A percentile compares a stretch with the other conserved stretches of the same genome.
Evolutionary conservation across 2,329 filamentous ascomycete species (phyloP).

Genomic region (Talaromyces pinophilus): DNA sequence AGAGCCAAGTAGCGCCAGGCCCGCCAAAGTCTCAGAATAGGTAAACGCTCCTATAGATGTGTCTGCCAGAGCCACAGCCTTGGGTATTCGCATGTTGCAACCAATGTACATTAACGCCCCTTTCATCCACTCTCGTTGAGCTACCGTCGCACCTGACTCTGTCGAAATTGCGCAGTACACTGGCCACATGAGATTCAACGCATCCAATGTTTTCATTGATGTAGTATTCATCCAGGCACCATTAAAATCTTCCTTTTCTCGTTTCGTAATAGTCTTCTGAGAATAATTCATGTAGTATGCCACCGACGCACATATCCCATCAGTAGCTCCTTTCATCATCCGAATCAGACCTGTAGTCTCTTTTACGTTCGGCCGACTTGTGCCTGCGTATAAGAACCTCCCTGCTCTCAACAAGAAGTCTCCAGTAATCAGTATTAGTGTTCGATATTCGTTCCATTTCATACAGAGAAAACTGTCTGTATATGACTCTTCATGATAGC

Average conservation of each 20-base stretch:
- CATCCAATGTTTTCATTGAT: slow-evolving; percentile 6
- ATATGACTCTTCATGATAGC: slow-evolving; percentile 7
- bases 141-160: neutral
- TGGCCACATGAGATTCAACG: slow-evolving; percentile 7
- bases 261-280: neutral
- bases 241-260: neutral
- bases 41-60: neutral
- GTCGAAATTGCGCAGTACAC: slow-evolving; percentile 10
- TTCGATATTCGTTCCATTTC: slow-evolving; percentile 14
- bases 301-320: slow-evolving; percentile 14
- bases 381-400: slow-evolving; percentile 2
- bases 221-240: neutral
- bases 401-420: slow-evolving; percentile 7
- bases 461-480: neutral
- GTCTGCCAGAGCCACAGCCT: slow-evolving; percentile 5
- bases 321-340: slow-evolving; percentile 6
- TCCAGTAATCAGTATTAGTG: neutral
- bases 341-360: neutral
- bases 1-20: neutral
- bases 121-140: slow-evolving; percentile 8
- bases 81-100: slow-evolving; percentile 14
- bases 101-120: neutral
- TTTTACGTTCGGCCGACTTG: slow-evolving; percentile 1
- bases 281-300: neutral
- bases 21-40: slow-evolving; percentile 4